Percentiles rank a stretch among this genome's conserved stretches.
phyloP scores from a whole-genome alignment of 75 land plant genomes.

The Picea sitchensis region DNA sequence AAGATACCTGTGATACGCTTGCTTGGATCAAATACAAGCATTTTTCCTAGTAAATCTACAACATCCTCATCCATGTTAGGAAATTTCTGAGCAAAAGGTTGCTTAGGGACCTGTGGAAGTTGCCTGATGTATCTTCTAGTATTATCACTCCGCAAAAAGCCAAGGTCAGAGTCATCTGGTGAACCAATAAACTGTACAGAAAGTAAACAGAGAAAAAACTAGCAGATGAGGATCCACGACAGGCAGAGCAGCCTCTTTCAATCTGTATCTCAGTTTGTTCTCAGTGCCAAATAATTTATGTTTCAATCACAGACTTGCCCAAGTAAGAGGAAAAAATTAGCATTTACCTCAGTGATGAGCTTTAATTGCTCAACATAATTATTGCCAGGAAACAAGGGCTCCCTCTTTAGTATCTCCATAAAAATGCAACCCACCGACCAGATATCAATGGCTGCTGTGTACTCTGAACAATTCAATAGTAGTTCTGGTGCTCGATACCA shows the following conservation, averaged over 20 bases:
- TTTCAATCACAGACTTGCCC: not conserved
- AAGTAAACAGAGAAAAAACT: not conserved
- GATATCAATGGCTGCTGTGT: conserved; percentile 84
- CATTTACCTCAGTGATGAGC: conserved; percentile 60
- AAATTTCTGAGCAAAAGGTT: conserved; percentile 60
- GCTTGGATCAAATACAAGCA: conserved; percentile 93
- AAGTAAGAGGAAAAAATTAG: not conserved
- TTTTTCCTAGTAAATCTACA: conserved; percentile 83
- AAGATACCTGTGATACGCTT: conserved; percentile 79
- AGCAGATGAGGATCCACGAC: not conserved
- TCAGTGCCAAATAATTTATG: not conserved
- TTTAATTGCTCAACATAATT: conserved; percentile 88
- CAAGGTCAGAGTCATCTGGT: conserved; percentile 66
- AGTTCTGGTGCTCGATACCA: conserved; percentile 94
- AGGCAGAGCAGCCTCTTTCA: not conserved
- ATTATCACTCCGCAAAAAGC: conserved; percentile 64
- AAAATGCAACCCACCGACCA: conserved; percentile 98
- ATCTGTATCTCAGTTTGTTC: not conserved
- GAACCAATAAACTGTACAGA: conserved; percentile 76
- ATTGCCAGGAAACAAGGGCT: conserved; percentile 89
- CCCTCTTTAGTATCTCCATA: conserved; percentile 88
- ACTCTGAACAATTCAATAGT: conserved; percentile 75
- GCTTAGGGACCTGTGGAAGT: conserved; percentile 56
- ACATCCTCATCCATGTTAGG: conserved; percentile 64
- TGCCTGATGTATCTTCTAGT: conserved; percentile 67